These are phyloP conservation scores for Arthrobotrys sinensis DNA, from an alignment of 2,329 filamentous ascomycete species.

Conservation along the genomic window DNA sequence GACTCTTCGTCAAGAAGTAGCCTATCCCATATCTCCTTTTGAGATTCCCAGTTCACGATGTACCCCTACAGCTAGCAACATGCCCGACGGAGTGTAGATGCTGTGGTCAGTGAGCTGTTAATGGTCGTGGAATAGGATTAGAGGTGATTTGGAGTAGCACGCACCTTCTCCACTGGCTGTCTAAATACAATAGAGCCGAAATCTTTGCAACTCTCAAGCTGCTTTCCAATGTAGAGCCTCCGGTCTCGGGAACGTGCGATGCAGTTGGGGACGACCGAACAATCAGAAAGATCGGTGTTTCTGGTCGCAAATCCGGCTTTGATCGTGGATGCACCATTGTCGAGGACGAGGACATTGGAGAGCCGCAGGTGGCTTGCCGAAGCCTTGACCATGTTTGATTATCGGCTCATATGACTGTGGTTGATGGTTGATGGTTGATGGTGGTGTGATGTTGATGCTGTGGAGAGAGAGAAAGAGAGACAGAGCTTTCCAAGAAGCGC, in stretches of 20 bases:
- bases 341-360: slow-evolving; percentile 83
- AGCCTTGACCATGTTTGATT: slow-evolving; percentile 48
- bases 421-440: slow-evolving; percentile 10
- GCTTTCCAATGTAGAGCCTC: slow-evolving; percentile 83
- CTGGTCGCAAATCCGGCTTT: slow-evolving; percentile 84
- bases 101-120: slow-evolving; percentile 43
- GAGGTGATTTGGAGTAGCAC: not conserved
- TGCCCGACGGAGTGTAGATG: slow-evolving; percentile 5
- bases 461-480: not conserved
- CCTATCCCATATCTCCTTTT: slow-evolving; percentile 95
- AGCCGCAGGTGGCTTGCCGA: slow-evolving; percentile 50
- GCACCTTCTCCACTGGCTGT: slow-evolving; percentile 84
- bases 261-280: slow-evolving; percentile 86
- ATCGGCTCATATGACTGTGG: not conserved
- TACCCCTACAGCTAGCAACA: slow-evolving; percentile 73
- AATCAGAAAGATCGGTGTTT: slow-evolving; percentile 70
- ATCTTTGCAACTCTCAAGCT: slow-evolving; percentile 84
- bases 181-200: slow-evolving; percentile 91
- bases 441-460: slow-evolving; percentile 7
- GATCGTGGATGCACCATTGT: slow-evolving; percentile 92
- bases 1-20: slow-evolving; percentile 82
- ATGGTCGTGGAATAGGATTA: not conserved
- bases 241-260: slow-evolving; percentile 86
- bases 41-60: slow-evolving; percentile 94
- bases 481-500: not conserved